Evolutionary conservation across 2,329 filamentous ascomycete genomes (phyloP), one percentile per base, ranked within the genome.

Genomic region (Beauveria asiatica): DNA sequence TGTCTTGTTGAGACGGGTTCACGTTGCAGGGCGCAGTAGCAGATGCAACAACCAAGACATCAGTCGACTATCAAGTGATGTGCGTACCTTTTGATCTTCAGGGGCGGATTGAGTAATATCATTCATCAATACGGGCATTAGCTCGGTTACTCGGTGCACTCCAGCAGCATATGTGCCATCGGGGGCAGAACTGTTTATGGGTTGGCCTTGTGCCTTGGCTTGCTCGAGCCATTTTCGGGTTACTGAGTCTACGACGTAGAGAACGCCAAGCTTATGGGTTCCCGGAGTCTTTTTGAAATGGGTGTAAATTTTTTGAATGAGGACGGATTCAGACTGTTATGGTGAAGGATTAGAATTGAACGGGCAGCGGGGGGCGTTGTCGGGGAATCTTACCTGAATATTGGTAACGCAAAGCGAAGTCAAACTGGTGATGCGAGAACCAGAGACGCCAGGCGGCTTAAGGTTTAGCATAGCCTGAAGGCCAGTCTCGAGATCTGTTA

Each of bases 191-290:
- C 83, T 86, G 77, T 89, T 89, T 75, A 92, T 84, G 71, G 88
- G 77, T 73, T 97, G 92, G 70, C 89, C 90, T 67, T 89, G 83
- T 70, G 87, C 84, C 77, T 92, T 94, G 70, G 94, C 93, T 77
- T 92, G 89, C 75, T 97, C 93, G 80, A 96, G 86, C 93, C 94
- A 99, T 80, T 95, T 93, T 77, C 94, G 91, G 75, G 92, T 93
- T 84, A 99, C 92, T 81, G 93, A 96, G 83, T 99, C 94, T 92
- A 99, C 90, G 78, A 97, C 92, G 87, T 99, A 99, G 78, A 99
- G 87, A 72, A 97, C 92, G 78, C 94, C 94, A 75, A 99, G 84
- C 79, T 99, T 99, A 84, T 99, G 93, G 73, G 92, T 96, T 73
- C 86, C 86, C 62, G 91, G 90, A 67, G 92, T 88, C 76, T 94